Base-by-base conservation (phyloP, 1,284 basidiomycete genomes). In the Psilocybe mexicana region DNA sequence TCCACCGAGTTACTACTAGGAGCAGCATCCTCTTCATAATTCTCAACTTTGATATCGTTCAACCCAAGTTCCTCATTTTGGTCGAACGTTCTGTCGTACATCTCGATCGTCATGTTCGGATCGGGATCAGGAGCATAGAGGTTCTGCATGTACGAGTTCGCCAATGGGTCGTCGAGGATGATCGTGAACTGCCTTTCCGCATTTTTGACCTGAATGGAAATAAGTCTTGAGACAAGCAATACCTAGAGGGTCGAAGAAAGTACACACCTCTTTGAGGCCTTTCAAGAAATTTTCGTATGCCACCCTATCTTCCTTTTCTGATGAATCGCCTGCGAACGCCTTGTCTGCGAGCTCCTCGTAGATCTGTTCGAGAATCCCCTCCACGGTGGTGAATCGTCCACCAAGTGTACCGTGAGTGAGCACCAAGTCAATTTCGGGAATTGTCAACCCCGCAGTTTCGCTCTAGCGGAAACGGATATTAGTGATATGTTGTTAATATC, bases 351-450 rank as follows among this genome's bases (percentile, higher is more conserved):
- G 83, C 72, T 99, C 96, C 64, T 97, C 96, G 76, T 96, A 96
- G 14, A 99, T 86, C 71, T 98, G 97, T 63, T 93, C 86, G 45
- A 99, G 79, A 58, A 99, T 88, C 36, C 97, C 97, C 74, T 99
- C 97, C 25, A 98, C 79, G 1, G 97, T 99, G 0, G 97, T 99
- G 77, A 99, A 99, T 8, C 97, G 85, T n/a, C 96, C 97, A 23
- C 97, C 97, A 1, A 99, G 85, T 0, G 97, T 99, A 11, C 97
- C 97, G 2, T 94, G 88, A 57, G 94, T 87, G 5, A 99, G 84
- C 5, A 90, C 85, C 11, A 99, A 87, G 58, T 98, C 94, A 64
- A 99, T 98, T 70, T 99, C 96, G 1, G 97, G 96, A 53, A 99
- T 95, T 7, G 78, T 79, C 26, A 99, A 78, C 33, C 95, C 95